Percentiles rank a stretch among this genome's conserved stretches.
phyloP scores from a whole-genome alignment of 495 filamentous ascomycete genomes.

The Penicillium bialowiezense region DNA sequence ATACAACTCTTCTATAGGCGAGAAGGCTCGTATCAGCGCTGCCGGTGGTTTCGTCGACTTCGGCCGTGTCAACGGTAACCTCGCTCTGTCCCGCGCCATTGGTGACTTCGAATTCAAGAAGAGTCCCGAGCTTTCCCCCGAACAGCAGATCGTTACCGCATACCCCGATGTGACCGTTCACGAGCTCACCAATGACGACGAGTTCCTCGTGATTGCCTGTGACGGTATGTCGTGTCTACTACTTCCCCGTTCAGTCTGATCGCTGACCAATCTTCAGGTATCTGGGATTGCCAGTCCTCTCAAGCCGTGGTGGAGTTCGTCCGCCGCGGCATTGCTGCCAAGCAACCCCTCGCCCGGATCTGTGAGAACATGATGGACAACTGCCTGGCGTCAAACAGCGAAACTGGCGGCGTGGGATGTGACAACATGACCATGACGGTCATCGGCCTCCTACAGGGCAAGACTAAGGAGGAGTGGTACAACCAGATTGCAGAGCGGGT shows the following conservation, averaged over 20 bases:
- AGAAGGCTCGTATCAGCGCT: slow-evolving; percentile 92
- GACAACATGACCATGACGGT: slow-evolving; percentile 99
- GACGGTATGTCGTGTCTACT: slow-evolving; percentile 64
- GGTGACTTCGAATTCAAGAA: slow-evolving; percentile 99
- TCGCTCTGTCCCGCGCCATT: slow-evolving; percentile 95
- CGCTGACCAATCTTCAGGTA: slow-evolving; percentile 56
- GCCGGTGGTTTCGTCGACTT: slow-evolving; percentile 98
- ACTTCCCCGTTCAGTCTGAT: background rate
- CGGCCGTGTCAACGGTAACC: slow-evolving; percentile 95
- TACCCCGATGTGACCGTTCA: slow-evolving; percentile 91
- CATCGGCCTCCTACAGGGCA: slow-evolving; percentile 82
- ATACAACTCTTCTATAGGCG: slow-evolving; percentile 54
- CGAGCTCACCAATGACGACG: slow-evolving; percentile 87
- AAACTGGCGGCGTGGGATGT: slow-evolving; percentile 96
- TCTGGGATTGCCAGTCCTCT: slow-evolving; percentile 99
- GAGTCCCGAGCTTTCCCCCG: slow-evolving; percentile 90
- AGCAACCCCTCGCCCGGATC: slow-evolving; percentile 88
- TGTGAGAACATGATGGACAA: slow-evolving; percentile 99
- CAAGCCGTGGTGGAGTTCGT: slow-evolving; percentile 97
- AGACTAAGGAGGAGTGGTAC: slow-evolving; percentile 97
- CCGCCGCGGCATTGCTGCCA: slow-evolving; percentile 88
- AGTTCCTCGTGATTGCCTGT: slow-evolving; percentile 95
- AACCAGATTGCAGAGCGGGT: slow-evolving; percentile 90
- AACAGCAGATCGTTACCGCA: slow-evolving; percentile 96
- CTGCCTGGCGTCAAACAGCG: slow-evolving; percentile 92